Percentiles rank a stretch among this genome's conserved stretches.
These are phyloP conservation scores for Fusarium sp. DNA, from an alignment of 2,329 filamentous ascomycete genomes.

Conservation along the genomic window DNA sequence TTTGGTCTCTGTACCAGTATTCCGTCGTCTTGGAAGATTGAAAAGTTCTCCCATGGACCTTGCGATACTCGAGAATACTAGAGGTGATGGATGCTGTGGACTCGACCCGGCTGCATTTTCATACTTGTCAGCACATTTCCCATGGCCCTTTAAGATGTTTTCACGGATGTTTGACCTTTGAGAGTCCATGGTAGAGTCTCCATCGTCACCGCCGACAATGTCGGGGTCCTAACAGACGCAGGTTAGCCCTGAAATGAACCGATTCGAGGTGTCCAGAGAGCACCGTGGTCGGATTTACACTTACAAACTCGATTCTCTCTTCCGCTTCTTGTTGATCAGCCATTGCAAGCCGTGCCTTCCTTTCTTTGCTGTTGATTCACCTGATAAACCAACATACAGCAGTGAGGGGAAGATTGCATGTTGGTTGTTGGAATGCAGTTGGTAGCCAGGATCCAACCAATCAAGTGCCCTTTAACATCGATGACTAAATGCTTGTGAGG, in stretches of 20 bases:
- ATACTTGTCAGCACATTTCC: not conserved
- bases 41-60: slow-evolving; percentile 1
- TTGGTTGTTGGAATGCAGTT: not conserved
- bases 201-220: not conserved
- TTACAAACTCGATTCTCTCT: not conserved
- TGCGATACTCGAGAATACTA: not conserved
- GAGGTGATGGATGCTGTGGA: slow-evolving; percentile 1
- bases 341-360: not conserved
- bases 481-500: not conserved
- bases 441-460: not conserved
- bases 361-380: not conserved
- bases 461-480: not conserved
- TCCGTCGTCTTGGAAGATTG: not conserved
- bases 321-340: not conserved
- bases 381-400: not conserved
- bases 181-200: not conserved
- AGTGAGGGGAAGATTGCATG: not conserved
- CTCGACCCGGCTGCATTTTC: not conserved
- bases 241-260: not conserved
- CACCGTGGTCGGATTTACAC: not conserved
- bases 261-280: not conserved
- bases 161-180: not conserved
- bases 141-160: not conserved
- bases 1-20: not conserved
- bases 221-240: not conserved